Conservation (phyloP, 768 basidiomycete species). For the Auriscalpium orientale region DNA sequence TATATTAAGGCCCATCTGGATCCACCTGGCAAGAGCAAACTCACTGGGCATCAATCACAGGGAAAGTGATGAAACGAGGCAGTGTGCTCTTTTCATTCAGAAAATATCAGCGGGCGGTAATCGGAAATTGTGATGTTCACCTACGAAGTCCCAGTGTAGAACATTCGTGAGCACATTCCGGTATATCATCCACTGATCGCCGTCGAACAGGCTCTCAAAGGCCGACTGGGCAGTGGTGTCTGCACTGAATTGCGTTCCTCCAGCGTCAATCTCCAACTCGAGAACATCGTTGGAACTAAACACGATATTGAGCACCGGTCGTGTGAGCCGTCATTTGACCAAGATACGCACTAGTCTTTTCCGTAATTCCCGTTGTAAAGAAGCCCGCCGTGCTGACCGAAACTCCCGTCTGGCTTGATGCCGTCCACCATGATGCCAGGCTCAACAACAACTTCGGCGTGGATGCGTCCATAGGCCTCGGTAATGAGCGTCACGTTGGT, state of each 20-base stretch:
- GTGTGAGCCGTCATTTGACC: background rate
- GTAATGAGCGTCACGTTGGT: slow-evolving; percentile 36
- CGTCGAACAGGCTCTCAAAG: slow-evolving; percentile 49
- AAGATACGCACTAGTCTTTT: slow-evolving; percentile 33
- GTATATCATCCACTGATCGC: slow-evolving; percentile 65
- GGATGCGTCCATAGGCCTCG: slow-evolving; percentile 43
- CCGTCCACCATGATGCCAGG: slow-evolving; percentile 48
- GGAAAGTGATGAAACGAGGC: slow-evolving; percentile 62
- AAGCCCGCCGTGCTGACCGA: slow-evolving; percentile 49
- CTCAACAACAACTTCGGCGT: slow-evolving; percentile 44
- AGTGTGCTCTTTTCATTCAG: slow-evolving; percentile 40
- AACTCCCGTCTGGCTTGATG: slow-evolving; percentile 39
- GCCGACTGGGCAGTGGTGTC: slow-evolving; percentile 32
- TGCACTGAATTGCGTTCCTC: slow-evolving; percentile 50
- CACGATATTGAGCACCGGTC: background rate
- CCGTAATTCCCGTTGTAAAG: slow-evolving; percentile 67
- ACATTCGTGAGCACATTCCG: slow-evolving; percentile 46
- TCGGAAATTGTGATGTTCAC: slow-evolving; percentile 17
- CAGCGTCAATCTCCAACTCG: slow-evolving; percentile 51
- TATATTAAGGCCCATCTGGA: background rate
- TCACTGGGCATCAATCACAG: slow-evolving; percentile 40
- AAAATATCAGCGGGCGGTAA: background rate
- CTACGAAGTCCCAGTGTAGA: slow-evolving; percentile 67
- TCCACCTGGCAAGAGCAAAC: slow-evolving; percentile 9
- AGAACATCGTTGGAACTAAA: slow-evolving; percentile 55